These are phyloP conservation scores for Acer yangbiense DNA, from an alignment of 345 rosid genomes.

Conservation along the genomic window DNA sequence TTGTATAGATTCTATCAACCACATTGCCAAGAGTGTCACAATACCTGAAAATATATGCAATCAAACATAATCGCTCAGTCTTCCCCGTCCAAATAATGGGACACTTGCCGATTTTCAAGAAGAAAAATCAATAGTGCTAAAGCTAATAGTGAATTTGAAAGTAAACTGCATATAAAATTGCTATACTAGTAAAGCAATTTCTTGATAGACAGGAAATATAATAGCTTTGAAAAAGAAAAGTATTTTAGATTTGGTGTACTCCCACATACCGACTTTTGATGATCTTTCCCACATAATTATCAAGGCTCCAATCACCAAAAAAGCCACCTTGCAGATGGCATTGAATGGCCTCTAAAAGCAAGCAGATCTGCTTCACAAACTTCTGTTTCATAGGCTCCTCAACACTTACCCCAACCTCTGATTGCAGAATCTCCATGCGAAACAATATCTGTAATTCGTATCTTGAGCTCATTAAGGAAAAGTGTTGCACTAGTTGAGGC, in stretches of 20 bases:
- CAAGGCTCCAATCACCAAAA: slow-evolving; percentile 94
- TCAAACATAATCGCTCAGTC: slow-evolving; percentile 11
- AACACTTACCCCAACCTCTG: slow-evolving; percentile 51
- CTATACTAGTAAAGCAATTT: not conserved
- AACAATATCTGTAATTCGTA: slow-evolving; percentile 89
- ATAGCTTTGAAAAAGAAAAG: not conserved
- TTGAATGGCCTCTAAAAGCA: slow-evolving; percentile 69
- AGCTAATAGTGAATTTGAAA: no score
- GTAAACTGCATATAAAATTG: no score
- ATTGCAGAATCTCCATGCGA: slow-evolving; percentile 90
- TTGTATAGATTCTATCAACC: slow-evolving; percentile 62
- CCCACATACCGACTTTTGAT: slow-evolving; percentile 63
- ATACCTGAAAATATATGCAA: slow-evolving; percentile 53
- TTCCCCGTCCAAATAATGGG: not conserved
- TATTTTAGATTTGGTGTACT: not conserved
- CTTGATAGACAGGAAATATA: not conserved
- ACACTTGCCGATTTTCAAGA: no score
- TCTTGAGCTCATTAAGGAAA: slow-evolving; percentile 69
- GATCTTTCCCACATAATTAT: slow-evolving; percentile 69
- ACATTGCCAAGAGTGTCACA: slow-evolving; percentile 55
- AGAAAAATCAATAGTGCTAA: no score
- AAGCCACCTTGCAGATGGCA: slow-evolving; percentile 85
- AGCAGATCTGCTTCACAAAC: slow-evolving; percentile 81
- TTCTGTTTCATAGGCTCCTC: slow-evolving; percentile 59
- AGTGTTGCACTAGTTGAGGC: slow-evolving; percentile 16